Evolutionary conservation across 2,329 filamentous ascomycete genomes (phyloP), one percentile per base, ranked within the genome.

Genomic region (Fusarium tanahbumbuense): DNA sequence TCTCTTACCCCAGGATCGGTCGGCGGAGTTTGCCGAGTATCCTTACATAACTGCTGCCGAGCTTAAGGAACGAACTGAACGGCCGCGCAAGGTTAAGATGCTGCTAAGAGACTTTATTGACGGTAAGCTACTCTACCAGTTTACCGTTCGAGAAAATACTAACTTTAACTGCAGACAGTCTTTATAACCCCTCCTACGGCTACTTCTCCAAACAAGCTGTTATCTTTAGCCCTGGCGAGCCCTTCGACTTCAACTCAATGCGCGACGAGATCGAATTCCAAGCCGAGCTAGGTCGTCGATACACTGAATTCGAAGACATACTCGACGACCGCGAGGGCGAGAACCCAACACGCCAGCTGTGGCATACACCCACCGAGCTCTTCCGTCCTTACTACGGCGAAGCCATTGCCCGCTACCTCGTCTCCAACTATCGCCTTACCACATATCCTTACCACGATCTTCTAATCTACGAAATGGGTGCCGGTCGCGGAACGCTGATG

Each of bases 381-480:
- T 99, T 99, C 83, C 89, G 93, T 32, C 96, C 97, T 0, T 97
- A 95, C 81, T 99, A 99, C 79, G 97, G 95, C 77, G 94, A 99
- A 84, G 93, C 96, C 34, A 93, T 99, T 73, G 96, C 95, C n/a
- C 91, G 95, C 22, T 98, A 98, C 80, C 88, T 99, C 46, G 91
- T 98, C 72, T 91, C 93, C 72, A 98, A 99, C 83, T 99, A 99
- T 86, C 94, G 96, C 78, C 89, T 98, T 78, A 93, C 93, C 46
- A 89, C 93, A 59, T 98, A 96, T 79, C 96, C 96, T 4, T 98
- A 98, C 84, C 91, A 98, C 81, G 96, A 99, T 81, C 88, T 99
- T 55, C 93, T 97, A 75, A 97, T 99, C 79, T 99, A 98, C 86
- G 96, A 99, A 80, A 97, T 99, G 92, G 96, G 96, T 55, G 96